Base-by-base conservation (phyloP, 2,329 filamentous ascomycete genomes). In the Claviceps spartinae region DNA sequence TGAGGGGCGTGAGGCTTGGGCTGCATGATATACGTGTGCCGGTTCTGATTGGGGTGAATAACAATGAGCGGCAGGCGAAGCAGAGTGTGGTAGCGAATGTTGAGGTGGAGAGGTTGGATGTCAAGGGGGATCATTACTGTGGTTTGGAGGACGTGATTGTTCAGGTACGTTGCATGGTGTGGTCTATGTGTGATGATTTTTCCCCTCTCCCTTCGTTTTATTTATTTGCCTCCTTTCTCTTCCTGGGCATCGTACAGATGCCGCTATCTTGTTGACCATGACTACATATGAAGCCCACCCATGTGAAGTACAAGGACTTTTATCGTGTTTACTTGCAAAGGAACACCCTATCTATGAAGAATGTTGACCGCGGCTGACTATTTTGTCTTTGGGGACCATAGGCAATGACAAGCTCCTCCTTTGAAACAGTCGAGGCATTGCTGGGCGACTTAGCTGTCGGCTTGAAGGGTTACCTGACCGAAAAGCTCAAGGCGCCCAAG, bases 21-120 rank as follows among this genome's bases (percentile, higher is more conserved):
- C 63, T 88, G 8, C 72, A 75, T 47, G 73, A 76, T 20, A 63
- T 89, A 49, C 74, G 73, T 40, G 72, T 88, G 9, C 82, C 85
- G 26, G 81, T 79, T 36, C 64, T 90, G 48, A 78, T 90, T 47
- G 86, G 86, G 1, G 77, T 90, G 30, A 88, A 90, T 60, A 65
- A 70, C 22, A 85, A 88, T 59, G 86, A 90, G 72, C 71, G 86
- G 55, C 57, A 67, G 38, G 75, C 73, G 3, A 85, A 80, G 66
- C 85, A 89, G 67, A 75, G 83, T 49, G 75, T 88, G 1, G 67
- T 84, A 16, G 74, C 78, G 9, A 82, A 77, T 52, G 63, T 87
- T 11, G 77, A 79, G 63, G 68, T 88, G 48, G 82, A 86, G 52
- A 67, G 69, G 49, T 71, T 75, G 46, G 62, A 68, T 41, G 63